A percentile compares a stretch with the other conserved stretches of the same genome.
These are phyloP conservation scores for Glonium stellatum DNA, from an alignment of 495 filamentous ascomycete genomes.

Conservation along the genomic window DNA sequence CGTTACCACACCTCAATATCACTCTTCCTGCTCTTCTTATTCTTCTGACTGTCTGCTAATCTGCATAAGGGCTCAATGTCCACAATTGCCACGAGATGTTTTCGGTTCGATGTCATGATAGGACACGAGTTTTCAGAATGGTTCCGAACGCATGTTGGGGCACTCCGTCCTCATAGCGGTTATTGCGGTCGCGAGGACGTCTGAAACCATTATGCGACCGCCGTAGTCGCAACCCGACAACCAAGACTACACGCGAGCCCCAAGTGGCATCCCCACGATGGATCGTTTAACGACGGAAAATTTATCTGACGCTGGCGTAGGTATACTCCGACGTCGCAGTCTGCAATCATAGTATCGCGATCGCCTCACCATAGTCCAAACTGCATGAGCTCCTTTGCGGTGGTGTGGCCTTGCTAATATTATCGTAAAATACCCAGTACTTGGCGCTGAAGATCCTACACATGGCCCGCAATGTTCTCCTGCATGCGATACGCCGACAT, in stretches of 20 bases:
- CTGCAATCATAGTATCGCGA: constrained; percentile 18
- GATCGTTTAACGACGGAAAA: constrained; percentile 7
- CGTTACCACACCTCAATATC: neutral
- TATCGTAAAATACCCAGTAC: constrained; percentile 6
- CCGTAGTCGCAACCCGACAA: constrained; percentile 12
- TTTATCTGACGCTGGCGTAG: constrained; percentile 7
- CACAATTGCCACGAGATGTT: neutral
- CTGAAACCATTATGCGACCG: constrained; percentile 22
- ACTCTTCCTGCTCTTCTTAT: neutral
- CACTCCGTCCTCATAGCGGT: constrained; percentile 20
- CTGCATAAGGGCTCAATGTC: constrained; percentile 10
- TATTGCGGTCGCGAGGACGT: constrained; percentile 14
- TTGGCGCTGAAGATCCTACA: constrained; percentile 6
- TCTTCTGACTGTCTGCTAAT: neutral
- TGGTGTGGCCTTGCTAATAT: constrained; percentile 11
- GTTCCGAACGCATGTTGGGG: constrained; percentile 16
- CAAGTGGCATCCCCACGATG: constrained; percentile 6
- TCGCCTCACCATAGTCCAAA: constrained; percentile 12
- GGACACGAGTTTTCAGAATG: neutral
- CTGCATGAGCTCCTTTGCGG: constrained; percentile 23
- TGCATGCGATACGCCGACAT: neutral
- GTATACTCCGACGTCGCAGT: constrained; percentile 18
- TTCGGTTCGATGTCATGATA: neutral
- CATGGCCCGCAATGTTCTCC: neutral
- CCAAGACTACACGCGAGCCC: constrained; percentile 1